phyloP scores from a whole-genome alignment of 805 yeast species.

The Suhomyces xylopsoci region DNA sequence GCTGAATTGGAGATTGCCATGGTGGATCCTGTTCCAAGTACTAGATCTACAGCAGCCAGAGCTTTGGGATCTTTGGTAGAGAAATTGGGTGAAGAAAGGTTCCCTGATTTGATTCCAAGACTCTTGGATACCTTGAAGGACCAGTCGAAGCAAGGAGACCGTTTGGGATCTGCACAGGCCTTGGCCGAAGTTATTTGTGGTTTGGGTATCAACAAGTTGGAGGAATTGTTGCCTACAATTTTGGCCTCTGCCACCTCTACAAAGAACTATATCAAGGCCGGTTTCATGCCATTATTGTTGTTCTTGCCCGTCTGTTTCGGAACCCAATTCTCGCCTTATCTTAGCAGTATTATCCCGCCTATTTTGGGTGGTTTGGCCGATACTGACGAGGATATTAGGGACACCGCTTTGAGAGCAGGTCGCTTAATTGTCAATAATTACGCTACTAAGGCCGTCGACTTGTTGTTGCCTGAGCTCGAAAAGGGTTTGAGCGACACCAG shows the following conservation, averaged over 20 bases:
- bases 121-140: conserved; percentile 74
- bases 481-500: conserved; percentile 78
- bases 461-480: conserved; percentile 91
- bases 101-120: conserved; percentile 87
- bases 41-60: conserved; percentile 96
- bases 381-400: conserved; percentile 79
- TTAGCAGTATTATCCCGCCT: conserved; percentile 84
- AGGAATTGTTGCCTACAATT: conserved; percentile 81
- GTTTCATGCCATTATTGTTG: conserved; percentile 84
- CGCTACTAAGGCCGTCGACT: conserved; percentile 88
- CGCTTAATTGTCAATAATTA: conserved; percentile 86
- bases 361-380: conserved; percentile 91
- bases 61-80: conserved; percentile 96
- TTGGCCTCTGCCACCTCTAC: conserved; percentile 65
- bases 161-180: conserved; percentile 97
- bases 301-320: conserved; percentile 96
- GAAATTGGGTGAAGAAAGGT: conserved; percentile 90
- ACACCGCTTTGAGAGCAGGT: conserved; percentile 88
- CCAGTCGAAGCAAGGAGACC: conserved; percentile 77
- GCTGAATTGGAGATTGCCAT: conserved; percentile 85
- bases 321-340: conserved; percentile 83
- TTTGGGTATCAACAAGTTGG: conserved; percentile 81
- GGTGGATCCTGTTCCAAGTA: conserved; percentile 98
- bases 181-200: conserved; percentile 92
- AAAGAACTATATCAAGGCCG: conserved; percentile 78